Evolutionary conservation across 2,329 filamentous ascomycete species (phyloP).

Genomic region (Cordyceps cateniannulata): DNA sequence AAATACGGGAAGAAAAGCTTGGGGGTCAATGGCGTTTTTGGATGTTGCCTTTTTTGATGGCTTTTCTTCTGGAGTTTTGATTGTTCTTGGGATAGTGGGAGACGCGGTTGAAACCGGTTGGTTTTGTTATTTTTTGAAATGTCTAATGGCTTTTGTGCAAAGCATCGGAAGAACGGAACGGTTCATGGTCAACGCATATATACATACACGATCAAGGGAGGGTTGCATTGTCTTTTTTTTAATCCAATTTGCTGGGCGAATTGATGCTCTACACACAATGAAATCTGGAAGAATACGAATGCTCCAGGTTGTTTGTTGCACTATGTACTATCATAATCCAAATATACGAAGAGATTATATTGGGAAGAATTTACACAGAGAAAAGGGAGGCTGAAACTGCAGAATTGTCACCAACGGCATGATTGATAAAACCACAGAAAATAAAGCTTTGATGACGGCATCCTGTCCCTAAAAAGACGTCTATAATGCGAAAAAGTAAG

Average conservation of each 20-base stretch:
- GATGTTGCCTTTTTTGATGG: neutral
- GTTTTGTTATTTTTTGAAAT: neutral
- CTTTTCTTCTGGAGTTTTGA: neutral
- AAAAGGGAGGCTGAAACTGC: neutral
- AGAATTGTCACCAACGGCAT: neutral
- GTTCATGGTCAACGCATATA: neutral
- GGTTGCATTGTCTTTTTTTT: neutral
- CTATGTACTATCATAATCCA: constrained; percentile 5
- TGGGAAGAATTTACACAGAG: neutral
- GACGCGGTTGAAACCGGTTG: neutral
- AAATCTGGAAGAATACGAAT: neutral
- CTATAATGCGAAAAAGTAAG: too few species aligned
- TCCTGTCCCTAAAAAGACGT: too few species aligned
- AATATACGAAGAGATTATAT: constrained; percentile 7
- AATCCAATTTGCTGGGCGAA: neutral
- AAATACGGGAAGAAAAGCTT: neutral
- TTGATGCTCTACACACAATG: neutral
- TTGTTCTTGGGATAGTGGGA: neutral
- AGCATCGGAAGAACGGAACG: neutral
- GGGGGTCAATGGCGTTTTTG: neutral
- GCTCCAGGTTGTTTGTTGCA: neutral
- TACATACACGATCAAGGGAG: neutral
- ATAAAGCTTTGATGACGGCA: too few species aligned
- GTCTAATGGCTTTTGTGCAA: neutral
- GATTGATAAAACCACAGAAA: too few species aligned